These are phyloP conservation scores for Botrytis squamosa DNA, from an alignment of 2,329 filamentous ascomycete species.

Conservation along the genomic window DNA sequence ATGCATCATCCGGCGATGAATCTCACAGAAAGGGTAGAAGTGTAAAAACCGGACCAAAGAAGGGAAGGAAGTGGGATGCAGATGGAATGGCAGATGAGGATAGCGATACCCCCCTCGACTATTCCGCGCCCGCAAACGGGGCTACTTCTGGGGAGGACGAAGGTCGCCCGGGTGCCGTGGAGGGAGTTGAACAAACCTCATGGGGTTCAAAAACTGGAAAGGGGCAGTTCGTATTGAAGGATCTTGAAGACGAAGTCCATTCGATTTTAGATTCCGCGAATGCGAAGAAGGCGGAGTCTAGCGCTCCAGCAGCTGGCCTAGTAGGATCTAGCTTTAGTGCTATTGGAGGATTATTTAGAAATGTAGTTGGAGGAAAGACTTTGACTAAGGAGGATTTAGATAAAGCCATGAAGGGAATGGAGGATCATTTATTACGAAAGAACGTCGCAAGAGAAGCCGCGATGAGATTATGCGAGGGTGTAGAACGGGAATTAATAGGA, in stretches of 20 bases:
- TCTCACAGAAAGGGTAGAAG: slow-evolving; percentile 58
- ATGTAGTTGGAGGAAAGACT: slow-evolving; percentile 91
- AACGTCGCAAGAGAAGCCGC: slow-evolving; percentile 96
- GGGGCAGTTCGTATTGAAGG: slow-evolving; percentile 91
- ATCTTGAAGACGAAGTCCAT: slow-evolving; percentile 90
- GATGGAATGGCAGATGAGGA: slow-evolving; percentile 83
- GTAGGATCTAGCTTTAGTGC: slow-evolving; percentile 78
- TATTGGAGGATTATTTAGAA: slow-evolving; percentile 86
- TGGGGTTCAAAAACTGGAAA: slow-evolving; percentile 85
- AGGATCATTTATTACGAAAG: slow-evolving; percentile 90
- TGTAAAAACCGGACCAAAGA: slow-evolving; percentile 63
- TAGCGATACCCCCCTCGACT: slow-evolving; percentile 78
- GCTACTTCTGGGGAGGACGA: slow-evolving; percentile 55
- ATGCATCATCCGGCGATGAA: slow-evolving; percentile 83
- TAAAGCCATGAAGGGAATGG: slow-evolving; percentile 93
- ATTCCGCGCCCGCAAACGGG: slow-evolving; percentile 64
- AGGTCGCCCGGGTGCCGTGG: slow-evolving; percentile 59
- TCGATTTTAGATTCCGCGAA: slow-evolving; percentile 82
- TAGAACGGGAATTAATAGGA: slow-evolving; percentile 85
- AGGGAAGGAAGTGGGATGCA: slow-evolving; percentile 87
- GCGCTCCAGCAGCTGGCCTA: slow-evolving; percentile 56
- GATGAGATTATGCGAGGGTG: slow-evolving; percentile 83
- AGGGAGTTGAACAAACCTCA: slow-evolving; percentile 72
- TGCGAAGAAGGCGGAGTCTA: slow-evolving; percentile 53
- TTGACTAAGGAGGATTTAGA: slow-evolving; percentile 85